A percentile compares a stretch with the other conserved stretches of the same genome.
Evolutionary conservation across 2,329 filamentous ascomycete species (phyloP).

Genomic region (Bipolaris bicolor): DNA sequence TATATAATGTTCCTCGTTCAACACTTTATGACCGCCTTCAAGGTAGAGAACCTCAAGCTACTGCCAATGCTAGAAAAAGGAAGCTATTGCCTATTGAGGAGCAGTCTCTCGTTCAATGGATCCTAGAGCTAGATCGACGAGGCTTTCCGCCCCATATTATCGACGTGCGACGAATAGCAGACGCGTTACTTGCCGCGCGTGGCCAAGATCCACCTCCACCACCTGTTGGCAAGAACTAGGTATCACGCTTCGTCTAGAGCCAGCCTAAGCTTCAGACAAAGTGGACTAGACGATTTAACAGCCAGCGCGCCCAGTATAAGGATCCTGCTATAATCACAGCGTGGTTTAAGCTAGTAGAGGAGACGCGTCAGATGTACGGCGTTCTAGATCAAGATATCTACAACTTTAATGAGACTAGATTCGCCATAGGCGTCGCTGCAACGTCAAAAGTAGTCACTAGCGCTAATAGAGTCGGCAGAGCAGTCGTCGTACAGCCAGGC

Average conservation of each 20-base stretch:
- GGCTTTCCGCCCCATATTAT: constrained; percentile 4
- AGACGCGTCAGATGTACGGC: not conserved
- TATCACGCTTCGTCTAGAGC: constrained; percentile 12
- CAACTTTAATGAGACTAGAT: no score
- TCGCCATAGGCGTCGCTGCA: no score
- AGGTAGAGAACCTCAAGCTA: not conserved
- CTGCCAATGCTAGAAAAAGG: no score
- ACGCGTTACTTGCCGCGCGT: not conserved
- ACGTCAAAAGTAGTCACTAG: no score
- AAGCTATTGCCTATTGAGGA: constrained; percentile 6
- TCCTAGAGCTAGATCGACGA: constrained; percentile 3
- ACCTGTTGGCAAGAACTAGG: constrained; percentile 15
- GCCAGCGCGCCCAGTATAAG: not conserved
- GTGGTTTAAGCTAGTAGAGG: not conserved
- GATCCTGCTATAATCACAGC: not conserved
- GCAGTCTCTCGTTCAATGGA: not conserved
- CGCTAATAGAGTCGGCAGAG: no score
- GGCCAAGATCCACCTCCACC: not conserved
- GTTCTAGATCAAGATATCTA: no score
- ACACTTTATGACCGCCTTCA: not conserved
- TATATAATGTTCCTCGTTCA: no score
- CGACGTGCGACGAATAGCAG: constrained; percentile 9
- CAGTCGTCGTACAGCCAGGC: no score
- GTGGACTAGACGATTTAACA: not conserved
- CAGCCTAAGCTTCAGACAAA: constrained; percentile 17